phyloP scores from a whole-genome alignment of 805 yeast species.

The Pichia thaimueangensis region DNA sequence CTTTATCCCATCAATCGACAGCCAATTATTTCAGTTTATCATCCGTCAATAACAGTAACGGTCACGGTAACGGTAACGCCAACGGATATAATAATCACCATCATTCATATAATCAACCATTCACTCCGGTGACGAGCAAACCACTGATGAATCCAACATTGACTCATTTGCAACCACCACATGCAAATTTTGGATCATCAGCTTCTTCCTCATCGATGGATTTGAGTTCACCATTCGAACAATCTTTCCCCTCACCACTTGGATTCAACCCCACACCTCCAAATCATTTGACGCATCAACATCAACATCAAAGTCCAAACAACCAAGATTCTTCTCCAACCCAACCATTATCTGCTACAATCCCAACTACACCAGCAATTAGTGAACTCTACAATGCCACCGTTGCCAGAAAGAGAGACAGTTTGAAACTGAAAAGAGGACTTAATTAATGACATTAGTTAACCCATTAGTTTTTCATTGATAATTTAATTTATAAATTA shows the following conservation, averaged over 20 bases:
- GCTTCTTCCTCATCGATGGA: constrained; percentile 5
- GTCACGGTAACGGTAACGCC: background rate
- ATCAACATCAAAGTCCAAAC: too few species aligned
- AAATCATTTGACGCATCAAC: too few species aligned
- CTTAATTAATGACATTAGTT: too few species aligned
- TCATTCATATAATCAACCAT: too few species aligned
- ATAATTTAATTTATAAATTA: too few species aligned
- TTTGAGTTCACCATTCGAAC: constrained; percentile 14
- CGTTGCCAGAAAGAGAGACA: constrained; percentile 46
- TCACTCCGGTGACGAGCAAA: too few species aligned
- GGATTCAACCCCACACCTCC: too few species aligned
- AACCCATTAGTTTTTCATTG: too few species aligned
- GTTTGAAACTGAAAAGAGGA: constrained; percentile 38
- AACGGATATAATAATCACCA: too few species aligned
- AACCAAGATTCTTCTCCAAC: constrained; percentile 4
- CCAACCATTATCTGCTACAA: background rate
- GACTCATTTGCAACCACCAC: constrained; percentile 1
- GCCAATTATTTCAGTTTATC: background rate
- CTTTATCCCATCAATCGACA: background rate
- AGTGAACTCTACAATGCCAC: constrained; percentile 36
- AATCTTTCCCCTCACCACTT: too few species aligned
- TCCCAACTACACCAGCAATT: background rate
- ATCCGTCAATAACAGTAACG: background rate
- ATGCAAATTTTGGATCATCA: background rate
- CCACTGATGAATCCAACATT: constrained; percentile 2